Evolutionary conservation across 805 yeast species (phyloP).

Genomic region (Lachancea cidri): DNA sequence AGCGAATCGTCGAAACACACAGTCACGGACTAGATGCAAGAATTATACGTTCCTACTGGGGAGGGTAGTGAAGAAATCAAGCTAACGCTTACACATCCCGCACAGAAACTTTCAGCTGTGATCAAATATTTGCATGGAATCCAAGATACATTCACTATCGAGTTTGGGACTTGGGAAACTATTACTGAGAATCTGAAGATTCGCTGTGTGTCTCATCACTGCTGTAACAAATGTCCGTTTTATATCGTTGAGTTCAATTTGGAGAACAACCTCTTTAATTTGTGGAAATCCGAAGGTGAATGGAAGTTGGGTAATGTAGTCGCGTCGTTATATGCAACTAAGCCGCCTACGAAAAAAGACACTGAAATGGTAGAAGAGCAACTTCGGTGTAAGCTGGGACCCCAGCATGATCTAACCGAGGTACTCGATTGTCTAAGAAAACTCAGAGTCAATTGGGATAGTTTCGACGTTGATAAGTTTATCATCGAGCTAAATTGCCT

Average conservation of each 20-base stretch:
- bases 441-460: conserved; percentile 21
- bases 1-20: neutral
- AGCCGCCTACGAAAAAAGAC: neutral
- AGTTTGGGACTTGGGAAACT: conserved; percentile 22
- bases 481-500: conserved; percentile 15
- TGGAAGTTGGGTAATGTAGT: conserved; percentile 24
- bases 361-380: neutral
- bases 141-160: conserved; percentile 25
- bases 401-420: conserved; percentile 2
- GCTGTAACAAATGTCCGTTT: conserved; percentile 17
- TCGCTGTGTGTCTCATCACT: conserved; percentile 13
- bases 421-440: conserved; percentile 10
- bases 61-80: conserved; percentile 23
- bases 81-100: conserved; percentile 20
- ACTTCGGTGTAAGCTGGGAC: neutral
- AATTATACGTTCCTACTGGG: conserved; percentile 25
- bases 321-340: conserved; percentile 12
- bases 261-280: conserved; percentile 14
- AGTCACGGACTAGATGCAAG: conserved; percentile 9
- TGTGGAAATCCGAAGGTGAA: conserved; percentile 27
- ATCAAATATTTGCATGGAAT: conserved; percentile 17
- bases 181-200: conserved; percentile 29
- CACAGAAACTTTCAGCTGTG: conserved; percentile 11
- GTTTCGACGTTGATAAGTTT: conserved; percentile 15
- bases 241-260: conserved; percentile 27